These are phyloP conservation scores for Ceratobasidium sp. DNA, from an alignment of 1,284 basidiomycete species.

Conservation along the genomic window DNA sequence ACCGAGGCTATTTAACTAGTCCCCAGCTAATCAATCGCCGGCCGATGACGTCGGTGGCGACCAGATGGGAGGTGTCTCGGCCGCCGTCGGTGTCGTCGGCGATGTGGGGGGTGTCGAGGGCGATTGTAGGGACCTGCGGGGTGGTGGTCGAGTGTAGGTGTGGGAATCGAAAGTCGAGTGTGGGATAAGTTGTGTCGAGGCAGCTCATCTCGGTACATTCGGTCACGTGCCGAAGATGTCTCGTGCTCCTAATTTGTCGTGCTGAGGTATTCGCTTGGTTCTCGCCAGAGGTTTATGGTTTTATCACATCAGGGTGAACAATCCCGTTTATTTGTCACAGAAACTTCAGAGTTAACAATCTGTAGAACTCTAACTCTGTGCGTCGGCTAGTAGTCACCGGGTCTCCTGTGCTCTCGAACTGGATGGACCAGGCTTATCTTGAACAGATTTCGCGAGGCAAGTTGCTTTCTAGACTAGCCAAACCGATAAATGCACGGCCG, in stretches of 20 bases:
- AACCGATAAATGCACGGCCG: no score
- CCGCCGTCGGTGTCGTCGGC: background rate
- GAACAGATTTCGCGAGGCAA: no score
- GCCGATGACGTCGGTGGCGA: constrained; percentile 32
- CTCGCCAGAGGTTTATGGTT: no score
- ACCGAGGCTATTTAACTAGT: constrained; percentile 14
- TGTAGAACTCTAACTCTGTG: no score
- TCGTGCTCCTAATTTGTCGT: background rate
- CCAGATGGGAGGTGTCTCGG: background rate
- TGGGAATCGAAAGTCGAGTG: background rate
- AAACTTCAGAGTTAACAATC: no score
- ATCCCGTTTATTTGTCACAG: no score
- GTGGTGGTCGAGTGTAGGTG: constrained; percentile 7
- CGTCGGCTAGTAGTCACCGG: no score
- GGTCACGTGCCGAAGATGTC: background rate
- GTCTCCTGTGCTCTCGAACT: no score
- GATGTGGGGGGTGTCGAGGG: background rate
- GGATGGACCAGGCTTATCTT: no score
- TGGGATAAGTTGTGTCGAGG: constrained; percentile 15
- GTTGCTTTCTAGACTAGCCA: no score
- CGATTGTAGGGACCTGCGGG: background rate
- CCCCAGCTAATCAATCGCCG: constrained; percentile 6
- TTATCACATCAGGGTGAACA: no score
- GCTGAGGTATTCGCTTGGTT: no score
- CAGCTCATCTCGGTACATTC: constrained; percentile 27